phyloP scores from a whole-genome alignment of 805 yeast genomes.

The Naumovozyma dairenensis region DNA sequence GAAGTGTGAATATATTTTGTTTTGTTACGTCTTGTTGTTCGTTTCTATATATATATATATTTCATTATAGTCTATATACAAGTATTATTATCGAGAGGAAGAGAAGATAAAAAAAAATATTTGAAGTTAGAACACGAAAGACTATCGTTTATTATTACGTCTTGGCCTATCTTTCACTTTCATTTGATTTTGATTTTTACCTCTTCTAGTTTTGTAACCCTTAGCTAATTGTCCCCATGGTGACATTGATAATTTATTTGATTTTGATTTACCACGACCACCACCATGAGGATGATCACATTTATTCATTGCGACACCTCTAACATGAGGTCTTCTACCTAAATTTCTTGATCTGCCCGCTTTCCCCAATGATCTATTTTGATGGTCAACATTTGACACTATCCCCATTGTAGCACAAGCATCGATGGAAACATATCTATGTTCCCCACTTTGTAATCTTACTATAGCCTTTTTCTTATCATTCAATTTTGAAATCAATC shows the following conservation, averaged over 20 bases:
- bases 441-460: slow-evolving; percentile 84
- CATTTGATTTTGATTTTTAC: slow-evolving; percentile 73
- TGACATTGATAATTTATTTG: slow-evolving; percentile 85
- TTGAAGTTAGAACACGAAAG: too few species aligned
- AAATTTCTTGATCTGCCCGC: slow-evolving; percentile 91
- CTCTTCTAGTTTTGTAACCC: slow-evolving; percentile 90
- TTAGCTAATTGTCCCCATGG: slow-evolving; percentile 94
- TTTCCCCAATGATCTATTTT: slow-evolving; percentile 82
- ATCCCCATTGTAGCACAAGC: slow-evolving; percentile 92
- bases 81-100: too few species aligned
- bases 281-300: slow-evolving; percentile 99
- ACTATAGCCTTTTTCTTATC: slow-evolving; percentile 65
- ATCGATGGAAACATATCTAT: slow-evolving; percentile 73
- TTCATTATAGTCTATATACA: too few species aligned
- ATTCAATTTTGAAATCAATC: slow-evolving; percentile 70
- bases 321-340: slow-evolving; percentile 89
- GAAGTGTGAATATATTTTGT: too few species aligned
- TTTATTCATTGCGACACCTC: slow-evolving; percentile 98
- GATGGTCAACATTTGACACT: slow-evolving; percentile 88
- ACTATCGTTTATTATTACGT: slow-evolving; percentile 38
- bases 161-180: slow-evolving; percentile 90
- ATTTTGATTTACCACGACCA: slow-evolving; percentile 98
- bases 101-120: too few species aligned
- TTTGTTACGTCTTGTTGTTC: too few species aligned
- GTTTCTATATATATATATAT: too few species aligned